Evolutionary conservation across 2,329 filamentous ascomycete genomes (phyloP).

Genomic region (Rhynchosporium secalis): DNA sequence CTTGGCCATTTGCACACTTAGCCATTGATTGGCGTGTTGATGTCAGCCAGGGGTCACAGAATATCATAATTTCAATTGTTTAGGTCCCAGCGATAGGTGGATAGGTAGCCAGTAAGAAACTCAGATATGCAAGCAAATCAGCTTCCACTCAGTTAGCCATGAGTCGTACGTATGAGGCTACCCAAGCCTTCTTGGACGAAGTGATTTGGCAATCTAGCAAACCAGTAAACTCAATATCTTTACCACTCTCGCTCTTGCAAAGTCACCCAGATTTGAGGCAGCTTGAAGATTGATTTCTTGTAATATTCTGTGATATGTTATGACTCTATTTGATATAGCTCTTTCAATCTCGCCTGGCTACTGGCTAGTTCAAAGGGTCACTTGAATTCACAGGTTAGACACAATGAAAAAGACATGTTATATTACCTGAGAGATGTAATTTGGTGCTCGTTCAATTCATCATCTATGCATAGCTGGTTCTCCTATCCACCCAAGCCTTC

Average conservation of each 20-base stretch:
- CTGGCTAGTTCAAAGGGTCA: background rate
- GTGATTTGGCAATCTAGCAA: too few species aligned
- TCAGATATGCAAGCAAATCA: background rate
- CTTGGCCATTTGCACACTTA: background rate
- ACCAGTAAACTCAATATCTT: too few species aligned
- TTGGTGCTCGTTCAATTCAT: slow-evolving; percentile 7
- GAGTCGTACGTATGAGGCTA: too few species aligned
- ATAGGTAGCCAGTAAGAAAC: background rate
- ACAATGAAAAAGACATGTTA: slow-evolving; percentile 1
- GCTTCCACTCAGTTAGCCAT: too few species aligned
- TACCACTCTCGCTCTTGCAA: too few species aligned
- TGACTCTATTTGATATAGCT: too few species aligned
- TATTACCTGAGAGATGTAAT: background rate
- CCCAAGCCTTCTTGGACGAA: too few species aligned
- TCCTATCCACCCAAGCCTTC: background rate
- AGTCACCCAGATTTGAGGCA: too few species aligned
- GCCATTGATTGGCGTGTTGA: slow-evolving; percentile 1
- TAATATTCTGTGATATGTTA: too few species aligned
- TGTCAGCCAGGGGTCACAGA: slow-evolving; percentile 6
- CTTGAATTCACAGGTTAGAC: slow-evolving; percentile 3
- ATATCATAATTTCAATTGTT: background rate
- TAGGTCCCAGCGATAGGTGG: slow-evolving; percentile 2
- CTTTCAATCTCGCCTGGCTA: too few species aligned
- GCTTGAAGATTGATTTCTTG: too few species aligned
- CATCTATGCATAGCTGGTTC: slow-evolving; percentile 12